Base-by-base conservation (phyloP, 441 rosid genomes). In the Aquilaria agallochum region DNA sequence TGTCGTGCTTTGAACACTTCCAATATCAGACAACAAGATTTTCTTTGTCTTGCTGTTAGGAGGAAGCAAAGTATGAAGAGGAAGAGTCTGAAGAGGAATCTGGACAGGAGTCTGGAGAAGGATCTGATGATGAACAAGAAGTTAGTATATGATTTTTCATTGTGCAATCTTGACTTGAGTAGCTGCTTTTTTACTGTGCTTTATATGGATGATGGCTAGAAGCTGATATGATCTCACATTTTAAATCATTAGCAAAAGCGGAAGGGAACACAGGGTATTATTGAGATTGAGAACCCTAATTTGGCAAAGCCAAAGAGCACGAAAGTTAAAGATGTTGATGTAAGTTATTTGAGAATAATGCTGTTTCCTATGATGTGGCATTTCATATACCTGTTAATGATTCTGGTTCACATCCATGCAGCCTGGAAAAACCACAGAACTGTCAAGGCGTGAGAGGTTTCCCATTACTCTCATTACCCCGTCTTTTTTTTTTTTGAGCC, bases 371-470 rank as follows among this genome's bases (percentile, higher is more conserved):
- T 31, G 56, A 53, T 11, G 20, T 32, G 2, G 45, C 9, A 51
- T 65, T 61, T 60, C 31, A 40, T 32, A 34, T 48, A 7, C 45
- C 14, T 50, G 2, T 45, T 49, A 45, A 12, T 62, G 51, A 9
- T 40, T 32, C 11, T 20, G 31, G 59, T 14, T 44, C 49, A 20
- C 5, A 48, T 40, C 56, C 5, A 1, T 60, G 31, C 76, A 95
- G 99, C 55, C 72, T 58, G 88, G 80, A 55, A 86, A 72, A 70
- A 82, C 89, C 12, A 82, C 93, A 31, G 98, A 89, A 78, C 96
- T 95, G 72, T 89, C 99, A 14, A 88, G 98, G 90, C 96, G 97
- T 59, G 97, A 95, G 78, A 95, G 98, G 99, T 95, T 64, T 55
- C 79, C 74, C 42, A 50, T 55, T 71, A 58, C 66, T 40, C 20